A percentile compares a stretch with the other conserved stretches of the same genome.
These are phyloP conservation scores for Conringia planisiliqua DNA, from an alignment of 345 rosid species.

Conservation along the genomic window DNA sequence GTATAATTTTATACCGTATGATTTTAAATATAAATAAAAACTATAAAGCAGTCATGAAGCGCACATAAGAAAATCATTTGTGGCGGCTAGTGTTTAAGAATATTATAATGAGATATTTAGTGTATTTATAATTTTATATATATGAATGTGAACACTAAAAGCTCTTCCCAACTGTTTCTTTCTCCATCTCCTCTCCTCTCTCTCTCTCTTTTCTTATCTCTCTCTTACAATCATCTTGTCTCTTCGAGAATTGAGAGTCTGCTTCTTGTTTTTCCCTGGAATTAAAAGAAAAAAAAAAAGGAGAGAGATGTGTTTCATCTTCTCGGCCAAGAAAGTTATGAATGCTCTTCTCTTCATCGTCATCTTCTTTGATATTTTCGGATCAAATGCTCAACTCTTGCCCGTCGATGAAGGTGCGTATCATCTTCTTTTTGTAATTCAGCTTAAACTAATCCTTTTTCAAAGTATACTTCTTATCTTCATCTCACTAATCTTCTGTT, in stretches of 20 bases:
- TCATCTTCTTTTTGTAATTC: background rate
- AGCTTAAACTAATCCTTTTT: background rate
- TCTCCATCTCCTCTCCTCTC: background rate
- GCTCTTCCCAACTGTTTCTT: slow-evolving; percentile 3
- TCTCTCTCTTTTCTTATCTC: background rate
- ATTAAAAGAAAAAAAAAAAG: background rate
- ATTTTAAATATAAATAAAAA: background rate
- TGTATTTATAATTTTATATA: background rate
- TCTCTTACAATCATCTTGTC: background rate
- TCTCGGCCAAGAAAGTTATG: slow-evolving; percentile 19
- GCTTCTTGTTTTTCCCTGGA: background rate
- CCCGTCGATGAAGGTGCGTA: slow-evolving; percentile 57
- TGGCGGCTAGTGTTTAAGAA: slow-evolving; percentile 9
- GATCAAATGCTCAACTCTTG: slow-evolving; percentile 49
- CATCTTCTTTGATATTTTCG: slow-evolving; percentile 28
- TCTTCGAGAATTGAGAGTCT: background rate
- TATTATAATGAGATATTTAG: background rate
- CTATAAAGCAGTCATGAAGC: background rate
- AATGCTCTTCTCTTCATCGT: slow-evolving; percentile 30
- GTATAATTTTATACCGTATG: background rate
- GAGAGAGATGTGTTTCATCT: slow-evolving; percentile 32
- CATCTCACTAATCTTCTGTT: background rate
- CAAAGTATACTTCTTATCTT: background rate
- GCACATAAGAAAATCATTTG: slow-evolving; percentile 10
- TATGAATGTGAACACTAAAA: slow-evolving; percentile 4